Evolutionary conservation across 805 yeast species (phyloP), one percentile per base, ranked within the genome.

Genomic region (Jamesozyma piceae): DNA sequence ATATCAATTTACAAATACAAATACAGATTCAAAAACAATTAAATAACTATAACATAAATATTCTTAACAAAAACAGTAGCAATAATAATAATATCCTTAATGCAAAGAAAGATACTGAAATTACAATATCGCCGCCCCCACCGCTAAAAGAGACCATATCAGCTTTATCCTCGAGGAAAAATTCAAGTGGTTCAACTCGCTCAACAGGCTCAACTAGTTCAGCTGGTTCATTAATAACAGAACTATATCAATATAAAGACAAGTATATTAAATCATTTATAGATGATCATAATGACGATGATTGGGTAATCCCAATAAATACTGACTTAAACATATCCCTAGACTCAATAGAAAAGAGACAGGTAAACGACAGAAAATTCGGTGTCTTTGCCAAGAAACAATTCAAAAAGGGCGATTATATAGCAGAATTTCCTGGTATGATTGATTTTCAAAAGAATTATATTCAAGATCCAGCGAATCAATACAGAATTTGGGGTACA

Each of bases 401-500:
- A 2, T 60, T 81, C 17, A 68, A 72, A 1, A 62, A 66, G 34
- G 75, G 72, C 17, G 71, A 76, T 1, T 65, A 75, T 3, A 60
- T 87, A 6, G 65, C 71, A 21, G 88, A 85, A 56, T 71, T 77
- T 44, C 59, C 77, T 6, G 97, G 97, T 5, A 89, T 82, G 50
- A 61, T 90, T 2, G 81, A 78, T 49, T 67, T 75, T 41, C 81
- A 78, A 50, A 69, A 72, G 22, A 76, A 73, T 51, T 89, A 89
- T 58, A 71, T 74, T 18, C 56, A 61, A 2, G 82, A 86, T 52
- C 71, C 77, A 21, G 68, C 77, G 43, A 90, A 89, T 61, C 95
- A 88, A 57, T 90, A 87, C 62, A 62, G 77, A 49, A 57, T 73
- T 15, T 78, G 78, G 80, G 96, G 81, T 5, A 80, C 81, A 44